Evolutionary conservation across 2,329 filamentous ascomycete genomes (phyloP).

Genomic region (Lasiodiplodia hormozganensis): DNA sequence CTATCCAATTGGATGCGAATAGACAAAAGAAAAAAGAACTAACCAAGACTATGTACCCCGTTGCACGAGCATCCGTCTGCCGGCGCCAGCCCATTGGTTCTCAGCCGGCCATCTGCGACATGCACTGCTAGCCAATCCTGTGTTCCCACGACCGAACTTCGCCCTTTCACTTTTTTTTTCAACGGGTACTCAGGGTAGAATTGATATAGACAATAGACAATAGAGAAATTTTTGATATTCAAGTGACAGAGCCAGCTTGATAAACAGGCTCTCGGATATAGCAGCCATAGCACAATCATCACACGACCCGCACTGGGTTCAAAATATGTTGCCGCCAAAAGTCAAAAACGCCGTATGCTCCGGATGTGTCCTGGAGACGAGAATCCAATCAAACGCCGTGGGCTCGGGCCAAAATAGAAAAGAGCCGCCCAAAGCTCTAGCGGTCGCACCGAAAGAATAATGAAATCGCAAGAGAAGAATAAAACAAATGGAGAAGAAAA

Average conservation of each 20-base stretch:
- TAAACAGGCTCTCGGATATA: conserved; percentile 14
- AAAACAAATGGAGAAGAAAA: neutral
- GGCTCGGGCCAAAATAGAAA: conserved; percentile 4
- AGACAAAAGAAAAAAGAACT: neutral
- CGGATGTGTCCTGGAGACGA: conserved; percentile 1
- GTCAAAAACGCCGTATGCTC: conserved; percentile 4
- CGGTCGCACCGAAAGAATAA: conserved; percentile 1
- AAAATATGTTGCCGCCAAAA: conserved; percentile 10
- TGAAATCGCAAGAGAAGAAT: neutral
- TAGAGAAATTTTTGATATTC: conserved; percentile 18
- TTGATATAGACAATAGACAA: conserved; percentile 17
- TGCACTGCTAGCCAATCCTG: conserved; percentile 6
- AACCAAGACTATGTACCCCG: conserved; percentile 5
- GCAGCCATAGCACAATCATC: conserved; percentile 23
- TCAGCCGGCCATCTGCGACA: neutral
- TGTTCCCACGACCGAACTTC: neutral
- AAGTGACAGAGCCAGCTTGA: conserved; percentile 10
- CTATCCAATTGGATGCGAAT: conserved; percentile 2
- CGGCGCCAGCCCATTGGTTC: neutral
- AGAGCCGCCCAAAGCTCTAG: conserved; percentile 12
- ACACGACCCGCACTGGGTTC: conserved; percentile 23
- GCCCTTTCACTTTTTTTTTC: neutral
- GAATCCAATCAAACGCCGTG: conserved; percentile 5
- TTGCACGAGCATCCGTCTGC: neutral
- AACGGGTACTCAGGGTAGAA: neutral